phyloP scores from a whole-genome alignment of 768 basidiomycete species.

The Mycena crocata region DNA sequence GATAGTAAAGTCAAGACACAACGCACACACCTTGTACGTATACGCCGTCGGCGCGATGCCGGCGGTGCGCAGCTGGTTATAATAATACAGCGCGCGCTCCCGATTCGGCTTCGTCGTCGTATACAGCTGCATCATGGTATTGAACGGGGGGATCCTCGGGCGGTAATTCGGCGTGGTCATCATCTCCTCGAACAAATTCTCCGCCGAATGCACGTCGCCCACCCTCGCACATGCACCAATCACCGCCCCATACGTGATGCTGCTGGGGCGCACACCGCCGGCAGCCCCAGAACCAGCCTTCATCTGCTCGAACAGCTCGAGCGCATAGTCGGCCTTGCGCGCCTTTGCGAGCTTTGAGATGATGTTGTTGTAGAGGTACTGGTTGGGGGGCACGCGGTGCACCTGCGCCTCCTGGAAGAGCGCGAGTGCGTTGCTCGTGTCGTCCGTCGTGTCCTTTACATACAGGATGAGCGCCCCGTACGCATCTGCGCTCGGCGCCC shows the following conservation, averaged over 20 bases:
- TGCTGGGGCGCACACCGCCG: conserved; percentile 68
- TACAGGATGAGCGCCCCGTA: conserved; percentile 91
- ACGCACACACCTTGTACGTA: conserved; percentile 85
- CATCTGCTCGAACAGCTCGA: conserved; percentile 92
- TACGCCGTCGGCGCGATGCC: conserved; percentile 84
- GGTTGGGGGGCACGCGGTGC: conserved; percentile 78
- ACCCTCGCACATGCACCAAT: conserved; percentile 95
- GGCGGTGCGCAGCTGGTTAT: conserved; percentile 69
- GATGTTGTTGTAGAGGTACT: conserved; percentile 96
- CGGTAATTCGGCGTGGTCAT: conserved; percentile 74
- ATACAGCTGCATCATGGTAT: conserved; percentile 99
- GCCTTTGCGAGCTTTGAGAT: conserved; percentile 97
- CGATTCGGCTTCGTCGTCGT: conserved; percentile 91
- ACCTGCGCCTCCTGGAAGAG: conserved; percentile 84
- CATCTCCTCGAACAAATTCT: conserved; percentile 91
- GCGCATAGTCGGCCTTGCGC: conserved; percentile 89
- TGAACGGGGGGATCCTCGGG: conserved; percentile 94
- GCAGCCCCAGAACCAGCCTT: no score
- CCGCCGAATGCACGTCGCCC: conserved; percentile 87
- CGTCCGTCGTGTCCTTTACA: conserved; percentile 96
- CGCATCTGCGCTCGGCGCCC: conserved; percentile 86
- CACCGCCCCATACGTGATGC: conserved; percentile 95
- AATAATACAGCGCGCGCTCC: conserved; percentile 79
- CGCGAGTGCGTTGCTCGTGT: conserved; percentile 86
- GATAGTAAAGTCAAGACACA: neutral